Conservation (phyloP, 371 early-diverging fungal species). For the Syncephalastrum monosporum region DNA sequence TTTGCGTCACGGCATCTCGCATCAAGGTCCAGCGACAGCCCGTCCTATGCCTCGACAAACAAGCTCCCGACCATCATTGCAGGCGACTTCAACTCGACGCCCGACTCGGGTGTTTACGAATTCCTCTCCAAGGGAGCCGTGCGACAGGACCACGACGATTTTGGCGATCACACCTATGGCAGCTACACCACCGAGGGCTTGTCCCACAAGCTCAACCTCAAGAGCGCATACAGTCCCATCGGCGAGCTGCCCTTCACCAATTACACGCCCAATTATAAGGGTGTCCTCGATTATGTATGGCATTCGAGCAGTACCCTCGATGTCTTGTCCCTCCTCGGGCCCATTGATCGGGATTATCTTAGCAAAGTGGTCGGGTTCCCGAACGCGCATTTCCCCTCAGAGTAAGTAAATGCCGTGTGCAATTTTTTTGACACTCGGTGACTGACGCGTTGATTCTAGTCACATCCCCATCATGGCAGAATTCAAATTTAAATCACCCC, state of each 20-base stretch:
- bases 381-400: constrained; percentile 90
- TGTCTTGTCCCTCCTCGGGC: constrained; percentile 82
- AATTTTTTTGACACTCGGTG: constrained; percentile 14
- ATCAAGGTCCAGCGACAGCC: constrained; percentile 2
- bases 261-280: constrained; percentile 89
- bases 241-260: constrained; percentile 92
- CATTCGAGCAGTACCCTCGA: constrained; percentile 76
- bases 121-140: constrained; percentile 73
- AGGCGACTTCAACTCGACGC: constrained; percentile 98
- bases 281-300: constrained; percentile 98
- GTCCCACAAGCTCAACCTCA: constrained; percentile 76
- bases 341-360: constrained; percentile 83
- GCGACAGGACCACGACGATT: constrained; percentile 81
- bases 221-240: constrained; percentile 78
- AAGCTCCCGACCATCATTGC: constrained; percentile 73
- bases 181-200: constrained; percentile 85
- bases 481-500: too few relatives aligned
- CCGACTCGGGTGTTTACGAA: constrained; percentile 92
- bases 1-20: constrained; percentile 49
- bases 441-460: constrained; percentile 19
- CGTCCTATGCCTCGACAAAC: constrained; percentile 26
- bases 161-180: constrained; percentile 80
- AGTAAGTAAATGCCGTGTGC: constrained; percentile 58
- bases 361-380: constrained; percentile 92
- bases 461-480: constrained; percentile 58